Evolutionary conservation across 2,329 filamentous ascomycete genomes (phyloP).

Genomic region (Hypoxylon sp.): DNA sequence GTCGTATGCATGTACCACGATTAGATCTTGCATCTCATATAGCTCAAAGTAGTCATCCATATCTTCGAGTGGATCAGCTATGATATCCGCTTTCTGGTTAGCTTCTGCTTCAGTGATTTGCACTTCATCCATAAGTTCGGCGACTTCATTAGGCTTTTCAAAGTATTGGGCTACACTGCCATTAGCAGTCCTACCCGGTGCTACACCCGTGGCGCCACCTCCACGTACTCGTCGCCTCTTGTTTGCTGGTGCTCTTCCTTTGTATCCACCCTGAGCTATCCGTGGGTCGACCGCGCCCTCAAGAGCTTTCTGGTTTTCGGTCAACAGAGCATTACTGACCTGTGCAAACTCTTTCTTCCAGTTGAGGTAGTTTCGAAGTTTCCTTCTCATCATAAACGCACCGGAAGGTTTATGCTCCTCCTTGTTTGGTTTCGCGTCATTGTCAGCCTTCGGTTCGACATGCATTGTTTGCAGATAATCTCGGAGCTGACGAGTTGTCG

Average conservation of each 20-base stretch:
- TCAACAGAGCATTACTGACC: conserved; percentile 83
- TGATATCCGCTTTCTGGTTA: conserved; percentile 81
- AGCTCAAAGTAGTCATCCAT: conserved; percentile 95
- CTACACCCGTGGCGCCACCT: conserved; percentile 73
- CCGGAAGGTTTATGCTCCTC: conserved; percentile 77
- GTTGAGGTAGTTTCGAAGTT: conserved; percentile 85
- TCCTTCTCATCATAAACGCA: conserved; percentile 90
- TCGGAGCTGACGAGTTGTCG: conserved; percentile 87
- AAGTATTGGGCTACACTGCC: conserved; percentile 83
- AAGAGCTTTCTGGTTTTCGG: conserved; percentile 83
- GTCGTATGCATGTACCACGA: conserved; percentile 93
- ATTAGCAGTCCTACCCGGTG: conserved; percentile 75
- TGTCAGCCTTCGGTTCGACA: conserved; percentile 70
- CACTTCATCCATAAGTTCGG: conserved; percentile 85
- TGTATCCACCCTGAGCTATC: conserved; percentile 62
- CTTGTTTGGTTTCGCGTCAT: conserved; percentile 57
- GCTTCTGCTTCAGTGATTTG: conserved; percentile 84
- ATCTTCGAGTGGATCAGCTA: conserved; percentile 83
- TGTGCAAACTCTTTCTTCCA: conserved; percentile 94
- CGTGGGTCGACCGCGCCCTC: conserved; percentile 75
- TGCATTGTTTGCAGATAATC: conserved; percentile 96
- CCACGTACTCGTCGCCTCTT: conserved; percentile 89
- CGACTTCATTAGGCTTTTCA: conserved; percentile 86
- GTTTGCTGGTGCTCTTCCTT: conserved; percentile 80
- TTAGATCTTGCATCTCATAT: conserved; percentile 89